Evolutionary conservation across 2,329 filamentous ascomycete genomes (phyloP).

Genomic region (Ceratocystis huliohia): DNA sequence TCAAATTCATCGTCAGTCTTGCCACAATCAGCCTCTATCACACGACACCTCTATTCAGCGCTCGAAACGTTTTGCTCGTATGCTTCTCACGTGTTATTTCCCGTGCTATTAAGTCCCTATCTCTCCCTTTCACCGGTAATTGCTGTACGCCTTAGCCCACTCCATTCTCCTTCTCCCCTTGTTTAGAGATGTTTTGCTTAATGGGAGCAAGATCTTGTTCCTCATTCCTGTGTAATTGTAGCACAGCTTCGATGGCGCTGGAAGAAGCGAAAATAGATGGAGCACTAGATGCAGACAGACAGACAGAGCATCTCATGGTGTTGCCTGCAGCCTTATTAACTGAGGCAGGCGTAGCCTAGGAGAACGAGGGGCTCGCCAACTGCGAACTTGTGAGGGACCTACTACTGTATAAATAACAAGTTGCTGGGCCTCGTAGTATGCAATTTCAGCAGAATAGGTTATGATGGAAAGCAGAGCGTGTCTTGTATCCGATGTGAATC

Average conservation of each 20-base stretch:
- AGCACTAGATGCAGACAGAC: neutral
- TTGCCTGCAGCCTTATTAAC: neutral
- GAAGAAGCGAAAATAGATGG: conserved; percentile 19
- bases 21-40: too few species aligned
- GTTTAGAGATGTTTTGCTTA: neutral
- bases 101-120: too few species aligned
- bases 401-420: neutral
- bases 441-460: neutral
- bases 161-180: neutral
- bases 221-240: conserved; percentile 6
- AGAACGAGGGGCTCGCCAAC: neutral
- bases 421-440: neutral
- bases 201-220: neutral
- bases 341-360: neutral
- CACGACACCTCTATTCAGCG: too few species aligned
- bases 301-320: neutral
- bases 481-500: neutral
- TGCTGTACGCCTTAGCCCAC: neutral
- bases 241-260: conserved; percentile 12
- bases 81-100: too few species aligned
- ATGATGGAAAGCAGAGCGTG: neutral
- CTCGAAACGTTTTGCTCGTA: too few species aligned
- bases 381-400: neutral
- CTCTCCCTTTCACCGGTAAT: neutral
- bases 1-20: too few species aligned